Conservation (phyloP, 2,329 filamentous ascomycete species). For the Venturia pyrina region DNA sequence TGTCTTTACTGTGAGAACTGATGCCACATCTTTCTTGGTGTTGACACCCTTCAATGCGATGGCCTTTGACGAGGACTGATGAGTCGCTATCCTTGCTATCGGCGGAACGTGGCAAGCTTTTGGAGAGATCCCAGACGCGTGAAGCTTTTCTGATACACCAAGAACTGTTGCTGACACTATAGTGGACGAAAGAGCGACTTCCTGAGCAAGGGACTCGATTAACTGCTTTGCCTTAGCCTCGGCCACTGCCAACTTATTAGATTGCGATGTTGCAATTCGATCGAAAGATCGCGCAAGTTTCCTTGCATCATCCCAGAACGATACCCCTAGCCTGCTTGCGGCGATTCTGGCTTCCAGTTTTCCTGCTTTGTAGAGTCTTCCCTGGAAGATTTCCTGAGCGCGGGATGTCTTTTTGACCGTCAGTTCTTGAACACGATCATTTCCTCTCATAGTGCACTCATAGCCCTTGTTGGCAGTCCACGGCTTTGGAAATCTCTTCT, state of each 20-base stretch:
- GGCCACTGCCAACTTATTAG: background rate
- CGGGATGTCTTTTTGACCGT: background rate
- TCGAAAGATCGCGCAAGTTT: background rate
- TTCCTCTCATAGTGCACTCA: background rate
- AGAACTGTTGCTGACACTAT: background rate
- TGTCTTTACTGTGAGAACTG: background rate
- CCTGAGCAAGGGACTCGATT: background rate
- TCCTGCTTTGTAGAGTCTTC: background rate
- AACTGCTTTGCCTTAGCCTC: background rate
- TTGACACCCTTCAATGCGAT: background rate
- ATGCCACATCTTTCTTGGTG: background rate
- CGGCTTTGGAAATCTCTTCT: background rate
- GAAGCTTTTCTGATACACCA: background rate
- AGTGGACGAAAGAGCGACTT: background rate
- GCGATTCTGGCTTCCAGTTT: background rate
- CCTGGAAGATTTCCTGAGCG: background rate
- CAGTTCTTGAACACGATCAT: background rate
- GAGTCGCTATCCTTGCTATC: background rate
- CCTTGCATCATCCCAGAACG: background rate
- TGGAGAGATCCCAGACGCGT: background rate
- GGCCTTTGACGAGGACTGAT: background rate
- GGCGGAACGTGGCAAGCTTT: background rate
- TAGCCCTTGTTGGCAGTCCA: background rate
- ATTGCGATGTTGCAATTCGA: background rate
- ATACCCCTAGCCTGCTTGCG: background rate